phyloP scores from a whole-genome alignment of 2,329 filamentous ascomycete species.

The Monosporascus sp. region DNA sequence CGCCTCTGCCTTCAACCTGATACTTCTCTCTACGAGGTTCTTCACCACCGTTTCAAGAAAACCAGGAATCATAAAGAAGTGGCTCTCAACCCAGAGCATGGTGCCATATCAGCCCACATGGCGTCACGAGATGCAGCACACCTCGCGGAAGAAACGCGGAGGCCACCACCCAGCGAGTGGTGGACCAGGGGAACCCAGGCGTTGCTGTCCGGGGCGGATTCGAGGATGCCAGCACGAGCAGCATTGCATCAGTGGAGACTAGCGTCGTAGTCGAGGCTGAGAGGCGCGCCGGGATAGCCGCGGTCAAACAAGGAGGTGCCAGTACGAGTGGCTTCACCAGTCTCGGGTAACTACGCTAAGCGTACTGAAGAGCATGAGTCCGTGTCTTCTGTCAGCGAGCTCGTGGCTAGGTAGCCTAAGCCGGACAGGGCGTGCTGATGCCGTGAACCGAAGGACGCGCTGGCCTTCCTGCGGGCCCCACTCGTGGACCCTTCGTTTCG shows the following conservation, averaged over 20 bases:
- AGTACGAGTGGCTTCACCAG: too few species aligned
- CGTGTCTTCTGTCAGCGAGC: constrained; percentile 60
- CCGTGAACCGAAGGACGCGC: constrained; percentile 72
- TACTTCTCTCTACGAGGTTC: constrained; percentile 23
- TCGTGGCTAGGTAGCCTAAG: constrained; percentile 62
- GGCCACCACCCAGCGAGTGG: constrained; percentile 74
- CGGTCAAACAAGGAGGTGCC: constrained; percentile 53
- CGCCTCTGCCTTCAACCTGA: constrained; percentile 15
- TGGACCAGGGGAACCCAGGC: constrained; percentile 63
- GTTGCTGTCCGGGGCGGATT: constrained; percentile 44
- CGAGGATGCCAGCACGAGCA: constrained; percentile 61
- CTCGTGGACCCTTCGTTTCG: constrained; percentile 66
- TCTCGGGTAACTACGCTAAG: constrained; percentile 12
- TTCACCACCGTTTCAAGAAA: constrained; percentile 38
- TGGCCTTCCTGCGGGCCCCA: constrained; percentile 68
- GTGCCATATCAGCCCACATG: constrained; percentile 48
- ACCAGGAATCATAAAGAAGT: constrained; percentile 54
- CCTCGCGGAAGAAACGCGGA: constrained; percentile 63
- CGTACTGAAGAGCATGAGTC: constrained; percentile 73
- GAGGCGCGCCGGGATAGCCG: constrained; percentile 69
- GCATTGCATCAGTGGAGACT: constrained; percentile 58
- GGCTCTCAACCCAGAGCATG: constrained; percentile 34
- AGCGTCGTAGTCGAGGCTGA: constrained; percentile 53
- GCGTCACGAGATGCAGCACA: constrained; percentile 62
- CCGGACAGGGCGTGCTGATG: constrained; percentile 71